Conservation (phyloP, 306 rosid species). For the Urtica urens region DNA sequence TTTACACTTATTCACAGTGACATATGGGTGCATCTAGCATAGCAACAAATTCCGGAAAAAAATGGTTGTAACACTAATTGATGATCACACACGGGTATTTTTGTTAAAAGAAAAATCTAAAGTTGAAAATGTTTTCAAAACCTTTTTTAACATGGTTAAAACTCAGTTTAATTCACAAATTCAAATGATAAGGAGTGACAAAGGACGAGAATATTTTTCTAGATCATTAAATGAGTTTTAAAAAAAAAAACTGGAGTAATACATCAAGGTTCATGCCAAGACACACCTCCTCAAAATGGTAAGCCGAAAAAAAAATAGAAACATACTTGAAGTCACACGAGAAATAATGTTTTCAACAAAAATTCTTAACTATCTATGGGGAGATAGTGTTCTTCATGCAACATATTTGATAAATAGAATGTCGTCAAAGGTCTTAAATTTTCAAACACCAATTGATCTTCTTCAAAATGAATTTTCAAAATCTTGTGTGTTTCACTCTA, state of each 20-base stretch:
- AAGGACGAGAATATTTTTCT: neutral
- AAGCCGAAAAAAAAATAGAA: neutral
- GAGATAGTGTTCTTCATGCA: neutral
- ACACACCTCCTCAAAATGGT: neutral
- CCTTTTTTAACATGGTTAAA: neutral
- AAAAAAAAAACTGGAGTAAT: neutral
- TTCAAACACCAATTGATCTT: neutral
- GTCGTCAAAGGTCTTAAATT: neutral
- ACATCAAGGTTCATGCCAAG: neutral
- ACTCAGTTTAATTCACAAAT: neutral
- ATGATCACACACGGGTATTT: too few relatives aligned
- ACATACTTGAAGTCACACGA: neutral
- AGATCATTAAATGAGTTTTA: neutral
- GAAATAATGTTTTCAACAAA: neutral
- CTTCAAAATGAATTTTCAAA: neutral
- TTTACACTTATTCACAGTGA: neutral
- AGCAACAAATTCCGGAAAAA: neutral
- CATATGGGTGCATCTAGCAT: neutral
- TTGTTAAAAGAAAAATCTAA: neutral
- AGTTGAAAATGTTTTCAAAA: neutral
- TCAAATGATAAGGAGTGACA: neutral
- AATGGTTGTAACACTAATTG: too few relatives aligned
- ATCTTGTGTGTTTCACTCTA: neutral
- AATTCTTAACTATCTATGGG: neutral
- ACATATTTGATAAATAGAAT: neutral